A percentile compares a stretch with the other conserved stretches of the same genome.
Conservation (phyloP, 192 early-diverging fungal genomes). For the Gaertneriomyces semiglobifer region DNA sequence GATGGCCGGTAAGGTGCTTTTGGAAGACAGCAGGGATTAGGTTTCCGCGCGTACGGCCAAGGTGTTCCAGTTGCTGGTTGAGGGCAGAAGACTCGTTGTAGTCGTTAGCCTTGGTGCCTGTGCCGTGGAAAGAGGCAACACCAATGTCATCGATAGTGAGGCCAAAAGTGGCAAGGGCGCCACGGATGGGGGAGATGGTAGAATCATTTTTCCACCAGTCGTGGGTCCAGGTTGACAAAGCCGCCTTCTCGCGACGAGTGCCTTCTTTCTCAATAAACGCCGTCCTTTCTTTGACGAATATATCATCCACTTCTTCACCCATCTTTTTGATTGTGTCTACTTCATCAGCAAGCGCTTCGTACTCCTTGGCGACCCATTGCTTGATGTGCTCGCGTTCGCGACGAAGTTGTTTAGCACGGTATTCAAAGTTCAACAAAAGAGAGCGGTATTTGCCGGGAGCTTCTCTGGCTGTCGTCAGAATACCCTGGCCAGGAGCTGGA, state of each 20-base stretch:
- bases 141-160: slow-evolving; percentile 88
- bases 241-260: slow-evolving; percentile 59
- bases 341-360: slow-evolving; percentile 64
- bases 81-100: slow-evolving; percentile 87
- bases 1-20: slow-evolving; percentile 93
- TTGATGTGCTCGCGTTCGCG: slow-evolving; percentile 74
- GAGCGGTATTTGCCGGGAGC: slow-evolving; percentile 45
- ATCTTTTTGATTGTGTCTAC: slow-evolving; percentile 49
- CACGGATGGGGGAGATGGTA: slow-evolving; percentile 79
- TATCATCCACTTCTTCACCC: slow-evolving; percentile 41
- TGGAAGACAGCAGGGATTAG: slow-evolving; percentile 79
- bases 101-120: slow-evolving; percentile 91
- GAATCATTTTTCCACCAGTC: slow-evolving; percentile 75
- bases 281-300: slow-evolving; percentile 47
- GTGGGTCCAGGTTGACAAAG: slow-evolving; percentile 69
- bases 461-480: slow-evolving; percentile 87
- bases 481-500: slow-evolving; percentile 92
- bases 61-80: slow-evolving; percentile 78
- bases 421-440: slow-evolving; percentile 74
- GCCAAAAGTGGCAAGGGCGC: slow-evolving; percentile 82
- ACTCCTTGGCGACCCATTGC: slow-evolving; percentile 74
- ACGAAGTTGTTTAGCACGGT: slow-evolving; percentile 73
- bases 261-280: slow-evolving; percentile 53
- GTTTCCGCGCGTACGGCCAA: slow-evolving; percentile 82
- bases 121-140: slow-evolving; percentile 94